Evolutionary conservation across 225 moss, liverwort and hornwort species (phyloP).

Genomic region (Sphagnum tenellum): DNA sequence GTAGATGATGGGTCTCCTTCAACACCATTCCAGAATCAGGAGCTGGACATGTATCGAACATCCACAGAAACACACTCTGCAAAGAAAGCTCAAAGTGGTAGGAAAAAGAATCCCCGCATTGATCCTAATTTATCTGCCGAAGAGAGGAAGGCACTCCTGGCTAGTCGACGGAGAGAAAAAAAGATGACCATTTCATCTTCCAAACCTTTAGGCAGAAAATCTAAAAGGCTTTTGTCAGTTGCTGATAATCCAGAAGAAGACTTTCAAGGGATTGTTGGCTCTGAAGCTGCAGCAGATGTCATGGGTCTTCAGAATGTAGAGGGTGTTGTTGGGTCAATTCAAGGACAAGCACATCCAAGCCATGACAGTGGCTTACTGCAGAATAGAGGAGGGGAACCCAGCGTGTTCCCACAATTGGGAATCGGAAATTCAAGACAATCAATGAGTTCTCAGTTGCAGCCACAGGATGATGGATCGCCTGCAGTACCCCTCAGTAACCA

Average conservation of each 20-base stretch:
- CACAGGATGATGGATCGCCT: slow-evolving; percentile 24
- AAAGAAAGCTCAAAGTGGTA: slow-evolving; percentile 26
- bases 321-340: slow-evolving; percentile 35
- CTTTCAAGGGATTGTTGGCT: slow-evolving; percentile 8
- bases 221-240: background rate
- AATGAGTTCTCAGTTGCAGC: slow-evolving; percentile 33
- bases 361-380: slow-evolving; percentile 22
- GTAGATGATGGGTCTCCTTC: slow-evolving; percentile 18
- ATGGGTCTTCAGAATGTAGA: slow-evolving; percentile 29
- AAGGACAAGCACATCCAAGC: slow-evolving; percentile 40
- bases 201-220: no score
- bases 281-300: slow-evolving; percentile 21
- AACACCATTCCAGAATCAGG: slow-evolving; percentile 16
- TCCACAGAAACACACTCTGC: slow-evolving; percentile 21
- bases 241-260: slow-evolving; percentile 9
- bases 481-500: slow-evolving; percentile 16
- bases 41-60: slow-evolving; percentile 16
- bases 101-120: slow-evolving; percentile 36
- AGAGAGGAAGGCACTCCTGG: slow-evolving; percentile 48
- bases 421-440: slow-evolving; percentile 21
- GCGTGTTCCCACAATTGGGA: background rate
- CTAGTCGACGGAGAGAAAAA: slow-evolving; percentile 43
- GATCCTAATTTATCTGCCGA: slow-evolving; percentile 40
- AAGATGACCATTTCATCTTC: slow-evolving; percentile 12
- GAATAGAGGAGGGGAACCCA: slow-evolving; percentile 9